phyloP scores from a whole-genome alignment of 768 basidiomycete species.

The Termitomyces sp. region DNA sequence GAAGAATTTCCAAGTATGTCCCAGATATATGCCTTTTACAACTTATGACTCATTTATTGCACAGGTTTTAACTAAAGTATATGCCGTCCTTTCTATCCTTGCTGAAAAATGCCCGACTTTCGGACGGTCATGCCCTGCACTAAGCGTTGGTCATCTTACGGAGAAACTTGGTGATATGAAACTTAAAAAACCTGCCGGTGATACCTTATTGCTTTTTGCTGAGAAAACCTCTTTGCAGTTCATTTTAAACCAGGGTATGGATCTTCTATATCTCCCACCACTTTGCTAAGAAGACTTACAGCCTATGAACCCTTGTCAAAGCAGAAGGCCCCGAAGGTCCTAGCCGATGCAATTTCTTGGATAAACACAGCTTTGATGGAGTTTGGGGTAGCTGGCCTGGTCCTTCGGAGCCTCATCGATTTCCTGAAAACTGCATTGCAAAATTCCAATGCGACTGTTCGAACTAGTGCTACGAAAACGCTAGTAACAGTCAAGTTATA shows the following conservation, averaged over 20 bases:
- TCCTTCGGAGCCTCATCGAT: slow-evolving; percentile 80
- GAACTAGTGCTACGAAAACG: slow-evolving; percentile 90
- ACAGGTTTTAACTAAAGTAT: slow-evolving; percentile 89
- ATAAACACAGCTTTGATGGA: slow-evolving; percentile 80
- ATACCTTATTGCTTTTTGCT: slow-evolving; percentile 74
- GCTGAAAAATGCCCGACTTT: slow-evolving; percentile 81
- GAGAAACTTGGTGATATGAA: slow-evolving; percentile 98
- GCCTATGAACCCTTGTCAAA: slow-evolving; percentile 92
- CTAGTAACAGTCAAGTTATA: slow-evolving; percentile 89
- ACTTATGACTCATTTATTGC: slow-evolving; percentile 1
- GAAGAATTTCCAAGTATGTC: slow-evolving; percentile 91
- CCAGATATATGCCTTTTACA: not conserved
- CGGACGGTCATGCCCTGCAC: slow-evolving; percentile 76
- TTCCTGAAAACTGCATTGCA: slow-evolving; percentile 83
- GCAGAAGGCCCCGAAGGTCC: slow-evolving; percentile 95
- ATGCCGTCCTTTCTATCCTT: slow-evolving; percentile 65
- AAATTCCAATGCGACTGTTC: slow-evolving; percentile 91
- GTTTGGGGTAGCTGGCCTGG: slow-evolving; percentile 86
- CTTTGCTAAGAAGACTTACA: slow-evolving; percentile 22
- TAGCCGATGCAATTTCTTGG: slow-evolving; percentile 89
- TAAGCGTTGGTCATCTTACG: slow-evolving; percentile 74
- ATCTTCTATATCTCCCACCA: not conserved
- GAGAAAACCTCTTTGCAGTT: slow-evolving; percentile 95
- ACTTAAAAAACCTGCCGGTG: slow-evolving; percentile 93
- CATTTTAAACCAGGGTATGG: slow-evolving; percentile 80